Evolutionary conservation across 108 stramenopile species (phyloP), one percentile per base, ranked within the genome.

Genomic region (Craspedostauros australis): DNA sequence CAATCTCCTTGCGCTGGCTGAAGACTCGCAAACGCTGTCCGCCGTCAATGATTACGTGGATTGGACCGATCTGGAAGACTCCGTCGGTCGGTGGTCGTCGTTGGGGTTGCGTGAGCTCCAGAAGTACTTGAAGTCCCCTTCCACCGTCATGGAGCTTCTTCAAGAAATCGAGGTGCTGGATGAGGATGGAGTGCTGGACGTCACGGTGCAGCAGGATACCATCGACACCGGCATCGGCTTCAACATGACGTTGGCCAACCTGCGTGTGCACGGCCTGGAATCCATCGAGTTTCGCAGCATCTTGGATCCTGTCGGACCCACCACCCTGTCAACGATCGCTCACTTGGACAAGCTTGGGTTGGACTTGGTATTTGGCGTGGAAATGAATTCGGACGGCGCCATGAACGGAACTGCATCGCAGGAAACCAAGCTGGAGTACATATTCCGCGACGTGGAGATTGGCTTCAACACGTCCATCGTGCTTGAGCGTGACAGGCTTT

Each of bases 231-330:
- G 45, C 8, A 39, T 61, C n/a, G 59, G 54, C 32, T 58, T 62
- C 30, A 45, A 37, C 23, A 54, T 80, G 24, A 51, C 50, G 18
- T 25, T 67, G 25, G 39, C 48, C 18, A 42, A 46, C 19, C 22
- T 72, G 7, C 33, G 44, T 19, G 33, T 80, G 19, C 12, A n/a
- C 24, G 79, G 79, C 12, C 46, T 81, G 40, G 73, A 74, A 34
- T 56, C 69, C 23, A 48, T 81, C 31, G 40, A 42, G 0, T n/a
- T 24, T 18, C 54, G 55, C 9, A 50, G 63, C 15, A 24, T 72
- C 4, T 42, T 80, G 2, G 37, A 62, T 21, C 54, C 71, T 6
- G 53, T 69, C 33, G 72, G 67, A 28, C 66, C 66, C 15, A 59
- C 73, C 23, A 70, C 66, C 18, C 16, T 80, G 46, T 18, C 43